These are phyloP conservation scores for Cyberlindnera petersonii DNA, from an alignment of 805 yeast species.

Conservation along the genomic window DNA sequence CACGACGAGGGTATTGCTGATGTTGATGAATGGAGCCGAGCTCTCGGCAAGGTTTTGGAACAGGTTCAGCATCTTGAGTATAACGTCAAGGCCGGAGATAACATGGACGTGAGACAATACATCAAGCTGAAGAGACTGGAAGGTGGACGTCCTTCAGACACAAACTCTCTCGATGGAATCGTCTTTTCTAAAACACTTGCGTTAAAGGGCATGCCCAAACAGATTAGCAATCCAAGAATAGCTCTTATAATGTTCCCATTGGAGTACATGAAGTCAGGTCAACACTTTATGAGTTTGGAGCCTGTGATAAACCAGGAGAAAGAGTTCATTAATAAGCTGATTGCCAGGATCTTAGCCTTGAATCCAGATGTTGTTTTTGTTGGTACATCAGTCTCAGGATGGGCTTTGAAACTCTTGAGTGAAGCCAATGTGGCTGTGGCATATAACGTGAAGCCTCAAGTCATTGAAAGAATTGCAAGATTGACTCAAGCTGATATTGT, in stretches of 20 bases:
- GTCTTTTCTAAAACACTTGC: conserved; percentile 84
- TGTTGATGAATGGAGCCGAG: conserved; percentile 54
- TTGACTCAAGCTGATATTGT: conserved; percentile 83
- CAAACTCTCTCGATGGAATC: conserved; percentile 67
- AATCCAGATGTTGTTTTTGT: conserved; percentile 77
- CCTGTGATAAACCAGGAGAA: conserved; percentile 83
- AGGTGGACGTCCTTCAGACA: conserved; percentile 66
- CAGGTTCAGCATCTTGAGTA: conserved; percentile 57
- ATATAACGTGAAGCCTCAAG: conserved; percentile 74
- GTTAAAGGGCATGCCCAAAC: conserved; percentile 68
- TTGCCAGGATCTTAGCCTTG: conserved; percentile 69
- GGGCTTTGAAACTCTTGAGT: conserved; percentile 68
- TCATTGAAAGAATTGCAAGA: conserved; percentile 71
- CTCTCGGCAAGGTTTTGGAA: conserved; percentile 47
- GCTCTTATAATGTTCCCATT: conserved; percentile 84
- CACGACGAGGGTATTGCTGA: conserved; percentile 54
- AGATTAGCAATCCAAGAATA: conserved; percentile 64
- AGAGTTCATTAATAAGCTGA: conserved; percentile 78
- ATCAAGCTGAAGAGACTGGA: conserved; percentile 80
- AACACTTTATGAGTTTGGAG: conserved; percentile 75
- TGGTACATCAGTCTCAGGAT: conserved; percentile 76
- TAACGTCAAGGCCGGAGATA: conserved; percentile 60
- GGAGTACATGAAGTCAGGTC: conserved; percentile 75
- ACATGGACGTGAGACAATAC: conserved; percentile 82
- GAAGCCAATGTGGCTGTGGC: conserved; percentile 80